Conservation (phyloP, 2,329 filamentous ascomycete genomes). For the Trichophyton benhamiae region DNA sequence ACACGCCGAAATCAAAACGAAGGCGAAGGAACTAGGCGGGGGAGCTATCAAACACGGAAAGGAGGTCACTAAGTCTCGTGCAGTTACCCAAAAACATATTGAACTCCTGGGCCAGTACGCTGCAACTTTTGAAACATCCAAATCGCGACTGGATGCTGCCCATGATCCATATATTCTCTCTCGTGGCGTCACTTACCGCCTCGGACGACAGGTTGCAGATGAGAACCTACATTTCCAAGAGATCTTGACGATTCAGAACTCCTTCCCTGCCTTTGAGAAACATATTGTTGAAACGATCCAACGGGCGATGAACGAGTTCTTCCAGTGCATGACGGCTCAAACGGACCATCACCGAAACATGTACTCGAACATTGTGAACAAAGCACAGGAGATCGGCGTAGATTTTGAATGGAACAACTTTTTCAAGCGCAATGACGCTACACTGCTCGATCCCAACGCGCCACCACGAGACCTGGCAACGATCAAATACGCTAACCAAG, state of each 20-base stretch:
- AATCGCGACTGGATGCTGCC: conserved; percentile 54
- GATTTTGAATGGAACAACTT: conserved; percentile 94
- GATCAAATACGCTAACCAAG: conserved; percentile 78
- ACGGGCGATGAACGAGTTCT: conserved; percentile 69
- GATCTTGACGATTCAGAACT: conserved; percentile 78
- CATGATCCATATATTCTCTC: conserved; percentile 84
- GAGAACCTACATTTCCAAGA: conserved; percentile 96
- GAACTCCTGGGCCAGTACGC: conserved; percentile 82
- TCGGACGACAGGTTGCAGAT: conserved; percentile 82
- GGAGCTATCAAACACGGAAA: conserved; percentile 78
- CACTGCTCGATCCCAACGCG: conserved; percentile 66
- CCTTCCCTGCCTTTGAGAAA: conserved; percentile 75
- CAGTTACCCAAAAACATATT: conserved; percentile 84
- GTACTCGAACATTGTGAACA: conserved; percentile 70
- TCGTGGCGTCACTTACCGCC: conserved; percentile 66
- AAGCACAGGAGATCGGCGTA: conserved; percentile 61
- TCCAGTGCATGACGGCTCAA: conserved; percentile 66
- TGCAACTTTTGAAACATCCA: conserved; percentile 60
- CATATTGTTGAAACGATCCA: conserved; percentile 77
- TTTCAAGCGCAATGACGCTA: conserved; percentile 53
- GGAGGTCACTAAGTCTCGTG: conserved; percentile 79
- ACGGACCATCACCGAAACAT: conserved; percentile 68
- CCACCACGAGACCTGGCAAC: conserved; percentile 60
- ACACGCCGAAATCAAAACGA: conserved; percentile 93
- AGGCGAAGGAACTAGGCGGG: conserved; percentile 73